Conservation (phyloP, 2,329 filamentous ascomycete species). For the Aspergillus hortae region DNA sequence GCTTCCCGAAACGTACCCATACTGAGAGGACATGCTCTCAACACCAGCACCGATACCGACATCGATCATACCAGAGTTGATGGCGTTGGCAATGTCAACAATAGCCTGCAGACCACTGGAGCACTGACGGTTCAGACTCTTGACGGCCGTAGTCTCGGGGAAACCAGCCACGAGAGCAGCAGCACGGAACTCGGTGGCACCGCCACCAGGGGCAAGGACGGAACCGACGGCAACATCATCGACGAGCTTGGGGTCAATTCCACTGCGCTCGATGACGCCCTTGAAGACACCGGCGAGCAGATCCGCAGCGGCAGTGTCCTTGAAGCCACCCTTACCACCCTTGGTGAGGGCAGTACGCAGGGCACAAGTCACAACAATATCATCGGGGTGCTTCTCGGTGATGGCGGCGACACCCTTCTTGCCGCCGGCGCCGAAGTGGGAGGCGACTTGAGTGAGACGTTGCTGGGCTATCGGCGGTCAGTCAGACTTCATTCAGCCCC, state of each 20-base stretch:
- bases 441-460: slow-evolving; percentile 57
- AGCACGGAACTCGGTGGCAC: slow-evolving; percentile 94
- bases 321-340: slow-evolving; percentile 90
- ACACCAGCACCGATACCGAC: slow-evolving; percentile 90
- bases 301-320: slow-evolving; percentile 86
- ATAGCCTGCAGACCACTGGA: slow-evolving; percentile 89
- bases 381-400: slow-evolving; percentile 54
- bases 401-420: slow-evolving; percentile 34
- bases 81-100: slow-evolving; percentile 90
- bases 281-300: slow-evolving; percentile 80
- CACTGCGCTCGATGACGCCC: slow-evolving; percentile 76
- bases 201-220: slow-evolving; percentile 87
- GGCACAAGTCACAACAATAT: slow-evolving; percentile 86
- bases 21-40: slow-evolving; percentile 92
- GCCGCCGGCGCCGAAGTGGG: slow-evolving; percentile 48
- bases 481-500: slow-evolving; percentile 6
- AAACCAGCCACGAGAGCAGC: slow-evolving; percentile 88
- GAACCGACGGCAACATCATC: slow-evolving; percentile 91
- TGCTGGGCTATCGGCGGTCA: slow-evolving; percentile 46
- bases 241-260: slow-evolving; percentile 81
- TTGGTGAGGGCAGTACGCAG: slow-evolving; percentile 91
- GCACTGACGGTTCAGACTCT: slow-evolving; percentile 89
- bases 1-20: slow-evolving; percentile 61
- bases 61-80: slow-evolving; percentile 89
- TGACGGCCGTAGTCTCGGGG: slow-evolving; percentile 78